Evolutionary conservation across 2,329 filamentous ascomycete species (phyloP).

Genomic region (Venturia effusa): DNA sequence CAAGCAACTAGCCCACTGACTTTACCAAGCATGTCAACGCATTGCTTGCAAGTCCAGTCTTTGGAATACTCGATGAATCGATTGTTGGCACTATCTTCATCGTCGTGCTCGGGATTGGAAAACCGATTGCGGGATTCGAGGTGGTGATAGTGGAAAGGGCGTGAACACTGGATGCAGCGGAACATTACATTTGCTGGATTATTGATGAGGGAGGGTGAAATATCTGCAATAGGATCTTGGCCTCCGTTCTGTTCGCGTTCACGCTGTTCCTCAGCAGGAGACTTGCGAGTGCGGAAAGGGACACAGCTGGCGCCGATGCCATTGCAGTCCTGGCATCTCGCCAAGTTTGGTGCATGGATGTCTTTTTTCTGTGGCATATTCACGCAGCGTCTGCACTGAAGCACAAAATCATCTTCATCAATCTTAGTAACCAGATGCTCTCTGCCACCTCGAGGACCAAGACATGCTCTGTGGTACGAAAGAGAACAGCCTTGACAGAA

Average conservation of each 20-base stretch:
- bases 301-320: conserved; percentile 56
- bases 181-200: conserved; percentile 70
- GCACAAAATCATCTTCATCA: conserved; percentile 61
- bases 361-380: conserved; percentile 60
- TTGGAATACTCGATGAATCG: conserved; percentile 62
- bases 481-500: conserved; percentile 86
- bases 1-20: conserved; percentile 77
- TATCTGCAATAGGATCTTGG: conserved; percentile 59
- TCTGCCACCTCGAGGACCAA: conserved; percentile 60
- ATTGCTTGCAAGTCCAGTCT: conserved; percentile 74
- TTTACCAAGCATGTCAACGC: conserved; percentile 52
- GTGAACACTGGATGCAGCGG: conserved; percentile 65
- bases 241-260: conserved; percentile 64
- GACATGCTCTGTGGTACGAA: conserved; percentile 71
- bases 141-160: conserved; percentile 78
- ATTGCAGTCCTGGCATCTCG: conserved; percentile 61
- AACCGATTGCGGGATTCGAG: conserved; percentile 44
- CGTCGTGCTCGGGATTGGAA: conserved; percentile 21
- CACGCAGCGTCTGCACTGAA: conserved; percentile 85
- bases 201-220: conserved; percentile 57
- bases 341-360: conserved; percentile 54
- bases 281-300: conserved; percentile 63
- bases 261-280: conserved; percentile 71
- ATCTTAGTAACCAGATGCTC: conserved; percentile 91
- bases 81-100: conserved; percentile 44